These are phyloP conservation scores for Blastobotrys attinorum DNA, from an alignment of 805 yeast genomes.

Conservation along the genomic window DNA sequence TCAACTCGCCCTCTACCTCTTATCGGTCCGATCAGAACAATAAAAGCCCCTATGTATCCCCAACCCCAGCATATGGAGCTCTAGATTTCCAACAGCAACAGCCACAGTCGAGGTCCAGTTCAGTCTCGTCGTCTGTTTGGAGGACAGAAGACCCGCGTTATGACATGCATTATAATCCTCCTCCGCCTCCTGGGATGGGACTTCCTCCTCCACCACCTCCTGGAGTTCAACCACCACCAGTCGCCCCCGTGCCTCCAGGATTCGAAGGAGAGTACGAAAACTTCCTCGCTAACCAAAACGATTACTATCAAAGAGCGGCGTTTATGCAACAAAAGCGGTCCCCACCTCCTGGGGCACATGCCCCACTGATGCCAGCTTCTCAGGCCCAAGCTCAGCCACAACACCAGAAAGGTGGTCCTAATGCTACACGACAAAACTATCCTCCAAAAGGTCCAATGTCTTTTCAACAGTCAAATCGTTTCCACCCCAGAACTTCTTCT, in stretches of 20 bases:
- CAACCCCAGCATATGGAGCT: conserved; percentile 1
- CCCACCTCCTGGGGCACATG: too few species aligned
- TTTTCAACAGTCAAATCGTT: too few species aligned
- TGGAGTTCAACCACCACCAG: not conserved
- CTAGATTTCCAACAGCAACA: not conserved
- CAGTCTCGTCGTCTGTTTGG: conserved; percentile 5
- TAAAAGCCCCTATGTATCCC: conserved; percentile 5
- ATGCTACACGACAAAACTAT: too few species aligned
- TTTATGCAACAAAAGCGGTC: not conserved
- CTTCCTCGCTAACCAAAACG: not conserved
- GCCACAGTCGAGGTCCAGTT: conserved; percentile 5
- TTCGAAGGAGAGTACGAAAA: not conserved
- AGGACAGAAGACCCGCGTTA: too few species aligned
- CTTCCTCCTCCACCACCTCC: not conserved
- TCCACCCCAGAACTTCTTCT: not conserved
- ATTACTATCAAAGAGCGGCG: not conserved
- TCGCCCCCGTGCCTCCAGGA: too few species aligned
- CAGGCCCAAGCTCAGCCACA: too few species aligned
- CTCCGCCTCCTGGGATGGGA: not conserved
- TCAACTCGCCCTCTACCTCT: conserved; percentile 3
- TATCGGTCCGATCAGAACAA: conserved; percentile 1
- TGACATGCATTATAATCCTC: too few species aligned
- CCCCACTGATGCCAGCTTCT: too few species aligned
- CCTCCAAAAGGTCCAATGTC: too few species aligned
- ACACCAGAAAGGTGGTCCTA: too few species aligned